Base-by-base conservation (phyloP, 1,139 yeast species). In the Candida dubliniensis region DNA sequence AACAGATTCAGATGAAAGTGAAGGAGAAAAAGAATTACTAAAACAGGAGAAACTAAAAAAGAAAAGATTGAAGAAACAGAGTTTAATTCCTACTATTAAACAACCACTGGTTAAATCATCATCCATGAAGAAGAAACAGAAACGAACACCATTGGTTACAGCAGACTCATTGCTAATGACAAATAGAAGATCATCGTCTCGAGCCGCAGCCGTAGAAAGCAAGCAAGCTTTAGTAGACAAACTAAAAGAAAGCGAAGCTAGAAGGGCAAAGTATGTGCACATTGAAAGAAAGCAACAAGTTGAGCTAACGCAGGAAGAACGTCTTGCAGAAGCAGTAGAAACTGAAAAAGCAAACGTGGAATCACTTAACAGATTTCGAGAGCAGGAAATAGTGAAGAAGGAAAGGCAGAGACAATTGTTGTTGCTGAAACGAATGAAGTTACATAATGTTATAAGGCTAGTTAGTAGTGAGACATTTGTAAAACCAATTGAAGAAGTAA, bases 371-470 rank as follows among this genome's bases (percentile, higher is more conserved):
- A 74, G 77, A 56, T 91, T 87, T 57, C 80, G 84, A 55, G 95
- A 91, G 55, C 93, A 88, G 60, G 99, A 93, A 61, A 73, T 86
- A 37, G 84, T 82, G 38, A 85, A 88, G 57, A 89, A 88, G 61
- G 84, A 84, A 60, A 77, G 78, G 44, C 91, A 91, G 58, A 70
- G 91, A 46, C 89, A 85, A 35, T 69, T 87, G 48, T 78, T 87
- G 62, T 72, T 81, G 47, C 84, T 86, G 59, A 79, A 76, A 53
- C 77, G 91, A 47, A 69, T 71, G 30, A 82, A 79, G 50, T 66
- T 87, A 51, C 70, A 67, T 1, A 75, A 84, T 46, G 79, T 83
- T 7, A 58, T 87, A 12, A 67, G 88, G 41, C 67, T 76, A 37
- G 59, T 66, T 8, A 76, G 84, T 41, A 57, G 61, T 37, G 76